Percentiles rank a stretch among this genome's conserved stretches.
phyloP scores from a whole-genome alignment of 352 stramenopile species.

The Phytophthora pistaciae region DNA sequence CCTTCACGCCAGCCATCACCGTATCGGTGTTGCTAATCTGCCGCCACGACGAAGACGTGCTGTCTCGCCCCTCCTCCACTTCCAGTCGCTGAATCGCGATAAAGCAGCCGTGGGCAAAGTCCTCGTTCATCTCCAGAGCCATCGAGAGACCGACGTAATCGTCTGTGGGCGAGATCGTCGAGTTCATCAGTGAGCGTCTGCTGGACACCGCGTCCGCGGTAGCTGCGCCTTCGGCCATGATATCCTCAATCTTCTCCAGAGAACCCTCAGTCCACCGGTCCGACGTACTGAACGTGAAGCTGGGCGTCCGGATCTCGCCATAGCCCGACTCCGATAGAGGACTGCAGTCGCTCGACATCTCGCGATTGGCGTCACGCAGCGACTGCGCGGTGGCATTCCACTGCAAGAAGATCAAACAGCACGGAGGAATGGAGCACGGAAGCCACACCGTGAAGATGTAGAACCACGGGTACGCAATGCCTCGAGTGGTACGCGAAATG shows the following conservation, averaged over 20 bases:
- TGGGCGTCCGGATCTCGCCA: conserved; percentile 80
- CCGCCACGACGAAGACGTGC: conserved; percentile 54
- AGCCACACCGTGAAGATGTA: conserved; percentile 92
- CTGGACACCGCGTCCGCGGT: conserved; percentile 34
- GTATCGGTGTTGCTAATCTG: conserved; percentile 89
- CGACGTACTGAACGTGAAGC: conserved; percentile 76
- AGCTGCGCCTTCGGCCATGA: conserved; percentile 47
- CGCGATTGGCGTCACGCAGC: conserved; percentile 66
- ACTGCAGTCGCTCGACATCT: conserved; percentile 54
- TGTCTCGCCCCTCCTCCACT: conserved; percentile 39
- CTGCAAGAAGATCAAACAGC: conserved; percentile 89
- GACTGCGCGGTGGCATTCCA: conserved; percentile 90
- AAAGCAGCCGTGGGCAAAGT: conserved; percentile 79
- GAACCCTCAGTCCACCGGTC: conserved; percentile 69
- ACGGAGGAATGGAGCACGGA: conserved; percentile 85
- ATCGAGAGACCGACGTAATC: conserved; percentile 87
- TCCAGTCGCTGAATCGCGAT: conserved; percentile 81
- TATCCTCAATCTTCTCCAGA: conserved; percentile 52
- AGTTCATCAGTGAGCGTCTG: conserved; percentile 35
- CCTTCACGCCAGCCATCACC: conserved; percentile 68
- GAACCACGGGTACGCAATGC: conserved; percentile 88
- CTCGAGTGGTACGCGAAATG: conserved; percentile 60
- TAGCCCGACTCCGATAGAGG: conserved; percentile 71
- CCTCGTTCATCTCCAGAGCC: conserved; percentile 84
- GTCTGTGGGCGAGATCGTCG: conserved; percentile 44